Evolutionary conservation across 495 filamentous ascomycete genomes (phyloP).

Genomic region (Podospora pseudocomata): DNA sequence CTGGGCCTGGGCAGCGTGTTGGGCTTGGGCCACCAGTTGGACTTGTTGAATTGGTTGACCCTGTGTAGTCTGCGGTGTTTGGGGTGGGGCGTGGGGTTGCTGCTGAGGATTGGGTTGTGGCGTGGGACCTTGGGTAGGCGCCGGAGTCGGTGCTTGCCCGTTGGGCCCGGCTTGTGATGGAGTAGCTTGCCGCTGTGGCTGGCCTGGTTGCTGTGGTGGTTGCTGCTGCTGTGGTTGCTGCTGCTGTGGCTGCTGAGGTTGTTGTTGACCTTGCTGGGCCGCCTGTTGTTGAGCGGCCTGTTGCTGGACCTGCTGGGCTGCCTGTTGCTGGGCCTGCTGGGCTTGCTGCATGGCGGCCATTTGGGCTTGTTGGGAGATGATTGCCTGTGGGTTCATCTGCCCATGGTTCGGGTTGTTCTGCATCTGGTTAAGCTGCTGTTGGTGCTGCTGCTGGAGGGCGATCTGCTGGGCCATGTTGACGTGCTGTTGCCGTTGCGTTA

Average conservation of each 20-base stretch:
- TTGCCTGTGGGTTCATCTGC: slow-evolving; percentile 36
- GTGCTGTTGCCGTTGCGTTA: slow-evolving; percentile 18
- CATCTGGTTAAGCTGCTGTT: slow-evolving; percentile 47
- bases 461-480: slow-evolving; percentile 28
- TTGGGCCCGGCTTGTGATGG: slow-evolving; percentile 39
- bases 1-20: slow-evolving; percentile 34
- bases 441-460: slow-evolving; percentile 31
- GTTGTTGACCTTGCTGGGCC: slow-evolving; percentile 32
- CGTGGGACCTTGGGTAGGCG: slow-evolving; percentile 29
- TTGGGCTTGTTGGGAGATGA: slow-evolving; percentile 24
- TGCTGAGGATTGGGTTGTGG: slow-evolving; percentile 42
- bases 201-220: slow-evolving; percentile 33
- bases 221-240: slow-evolving; percentile 30
- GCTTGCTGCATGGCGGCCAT: slow-evolving; percentile 37
- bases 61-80: slow-evolving; percentile 47
- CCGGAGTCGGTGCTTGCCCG: slow-evolving; percentile 32
- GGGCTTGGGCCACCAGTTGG: slow-evolving; percentile 28
- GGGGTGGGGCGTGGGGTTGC: slow-evolving; percentile 39
- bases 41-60: slow-evolving; percentile 55
- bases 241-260: slow-evolving; percentile 33
- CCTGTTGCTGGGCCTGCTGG: slow-evolving; percentile 44
- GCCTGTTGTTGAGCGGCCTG: slow-evolving; percentile 52
- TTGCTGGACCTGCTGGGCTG: slow-evolving; percentile 45
- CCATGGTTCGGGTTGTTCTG: slow-evolving; percentile 41
- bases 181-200: slow-evolving; percentile 43